phyloP scores from a whole-genome alignment of 73 alveolate genomes.

The Tetrahymena borealis region DNA sequence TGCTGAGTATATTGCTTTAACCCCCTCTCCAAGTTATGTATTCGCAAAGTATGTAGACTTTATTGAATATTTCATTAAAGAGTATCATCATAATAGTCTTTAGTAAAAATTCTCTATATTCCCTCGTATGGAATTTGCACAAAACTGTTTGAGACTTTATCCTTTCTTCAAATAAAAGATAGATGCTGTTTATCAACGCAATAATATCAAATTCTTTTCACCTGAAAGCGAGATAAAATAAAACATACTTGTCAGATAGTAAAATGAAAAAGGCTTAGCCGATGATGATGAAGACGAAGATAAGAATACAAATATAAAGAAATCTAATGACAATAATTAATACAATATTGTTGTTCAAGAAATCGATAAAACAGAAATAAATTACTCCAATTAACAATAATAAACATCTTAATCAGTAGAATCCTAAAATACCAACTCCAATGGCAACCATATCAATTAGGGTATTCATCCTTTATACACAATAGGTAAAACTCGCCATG shows the following conservation, averaged over 20 bases:
- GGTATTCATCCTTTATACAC: not conserved
- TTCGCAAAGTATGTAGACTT: conserved; percentile 28
- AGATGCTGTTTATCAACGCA: not conserved
- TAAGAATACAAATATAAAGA: not conserved
- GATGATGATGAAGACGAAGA: not conserved
- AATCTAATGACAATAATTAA: not conserved
- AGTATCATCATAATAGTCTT: not conserved
- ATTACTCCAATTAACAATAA: not conserved
- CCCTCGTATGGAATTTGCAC: not conserved
- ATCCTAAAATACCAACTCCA: not conserved
- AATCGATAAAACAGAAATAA: not conserved
- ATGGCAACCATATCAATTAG: not conserved
- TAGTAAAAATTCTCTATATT: not conserved
- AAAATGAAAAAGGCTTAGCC: no score
- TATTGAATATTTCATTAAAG: conserved; percentile 5
- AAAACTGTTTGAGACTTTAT: not conserved
- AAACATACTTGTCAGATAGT: no score
- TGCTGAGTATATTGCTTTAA: not conserved
- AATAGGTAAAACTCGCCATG: not conserved
- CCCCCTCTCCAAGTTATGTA: conserved; percentile 28
- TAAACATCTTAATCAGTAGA: not conserved
- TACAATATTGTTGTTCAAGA: not conserved
- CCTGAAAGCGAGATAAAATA: not conserved
- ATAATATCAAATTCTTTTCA: not conserved
- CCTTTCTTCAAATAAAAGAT: not conserved